Percentiles rank a stretch among this genome's conserved stretches.
phyloP scores from a whole-genome alignment of 164 flowering plant species.

The Platanus orientalis region DNA sequence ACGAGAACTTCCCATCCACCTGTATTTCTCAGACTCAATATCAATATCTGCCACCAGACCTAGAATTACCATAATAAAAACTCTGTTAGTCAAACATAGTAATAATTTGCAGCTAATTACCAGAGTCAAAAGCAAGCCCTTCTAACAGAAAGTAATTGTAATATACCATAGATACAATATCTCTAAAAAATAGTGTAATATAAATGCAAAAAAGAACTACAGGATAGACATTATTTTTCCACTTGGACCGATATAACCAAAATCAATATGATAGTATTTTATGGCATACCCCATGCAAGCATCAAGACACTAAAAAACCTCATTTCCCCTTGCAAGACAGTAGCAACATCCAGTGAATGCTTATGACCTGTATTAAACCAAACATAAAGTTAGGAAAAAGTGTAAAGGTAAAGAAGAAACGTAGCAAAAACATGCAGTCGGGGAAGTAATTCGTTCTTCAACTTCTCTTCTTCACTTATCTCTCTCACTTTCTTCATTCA shows the following conservation, averaged over 20 bases:
- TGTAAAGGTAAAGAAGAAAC: not conserved
- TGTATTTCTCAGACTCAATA: slow-evolving; percentile 92
- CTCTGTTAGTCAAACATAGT: not conserved
- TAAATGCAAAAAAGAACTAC: not conserved
- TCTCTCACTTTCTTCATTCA: too few species aligned
- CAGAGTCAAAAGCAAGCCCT: not conserved
- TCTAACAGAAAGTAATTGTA: not conserved
- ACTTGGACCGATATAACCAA: not conserved
- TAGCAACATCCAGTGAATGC: slow-evolving; percentile 78
- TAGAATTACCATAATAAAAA: slow-evolving; percentile 32
- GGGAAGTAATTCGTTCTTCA: not conserved
- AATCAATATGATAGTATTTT: slow-evolving; percentile 2
- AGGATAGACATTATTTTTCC: not conserved
- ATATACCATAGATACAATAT: too few species aligned
- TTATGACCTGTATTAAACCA: slow-evolving; percentile 55
- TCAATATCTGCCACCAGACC: slow-evolving; percentile 97
- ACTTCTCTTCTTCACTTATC: too few species aligned
- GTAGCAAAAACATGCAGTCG: slow-evolving; percentile 3
- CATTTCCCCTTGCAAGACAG: slow-evolving; percentile 67
- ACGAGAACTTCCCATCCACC: slow-evolving; percentile 99
- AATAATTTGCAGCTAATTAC: not conserved
- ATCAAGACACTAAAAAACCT: slow-evolving; percentile 81
- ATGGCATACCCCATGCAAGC: slow-evolving; percentile 94
- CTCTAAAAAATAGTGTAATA: too few species aligned
- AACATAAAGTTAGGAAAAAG: not conserved